Base-by-base conservation (phyloP, 768 basidiomycete species). In the Pleurotus tuoliensis region DNA sequence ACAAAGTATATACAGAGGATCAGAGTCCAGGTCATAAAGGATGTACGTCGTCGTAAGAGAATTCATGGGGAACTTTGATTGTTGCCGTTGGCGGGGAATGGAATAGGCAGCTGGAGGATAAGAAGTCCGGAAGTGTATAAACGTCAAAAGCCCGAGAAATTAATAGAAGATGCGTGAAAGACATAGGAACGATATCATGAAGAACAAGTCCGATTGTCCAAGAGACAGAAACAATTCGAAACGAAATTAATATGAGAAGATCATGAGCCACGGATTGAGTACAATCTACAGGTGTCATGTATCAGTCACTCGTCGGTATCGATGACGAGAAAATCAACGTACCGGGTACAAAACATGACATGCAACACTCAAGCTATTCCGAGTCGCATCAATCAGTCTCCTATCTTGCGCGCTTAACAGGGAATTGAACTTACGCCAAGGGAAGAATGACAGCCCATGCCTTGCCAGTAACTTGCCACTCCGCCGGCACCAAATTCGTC, bases 221-320 rank as follows among this genome's bases (percentile, higher is more conserved):
- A 30, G 38, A 22, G 41, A n/a, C 4, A 24, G 27, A 15, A 13
- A 20, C 12, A 46, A 24, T n/a, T 37, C 3, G n/a, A 25, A 39
- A 18, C 22, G 15, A 15, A 18, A 59, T 73, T 63, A 82, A 58
- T 77, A 82, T 1, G 84, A 86, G 71, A 92, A 92, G 57, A 90
- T 88, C 87, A 90, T 90, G 58, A 92, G 72, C 86, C 87, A 90
- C 0, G 90, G 92, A 63, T 94, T 94, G 55, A 94, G 78, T 1
- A 90, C 84, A 61, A 94, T 86, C 80, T 77, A 57, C 15, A 56
- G 58, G 22, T 46, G 41, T 55, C 27, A 44, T 52, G 60, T 8
- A 24, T 39, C n/a, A 57, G 51, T 39, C 30, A 57, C 52, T 56
- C 34, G 24, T 50, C 27, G 56, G 60, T 48, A 45, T 37, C 30